These are phyloP conservation scores for Fonsecaea multimorphosa DNA, from an alignment of 2,329 filamentous ascomycete genomes.

Conservation along the genomic window DNA sequence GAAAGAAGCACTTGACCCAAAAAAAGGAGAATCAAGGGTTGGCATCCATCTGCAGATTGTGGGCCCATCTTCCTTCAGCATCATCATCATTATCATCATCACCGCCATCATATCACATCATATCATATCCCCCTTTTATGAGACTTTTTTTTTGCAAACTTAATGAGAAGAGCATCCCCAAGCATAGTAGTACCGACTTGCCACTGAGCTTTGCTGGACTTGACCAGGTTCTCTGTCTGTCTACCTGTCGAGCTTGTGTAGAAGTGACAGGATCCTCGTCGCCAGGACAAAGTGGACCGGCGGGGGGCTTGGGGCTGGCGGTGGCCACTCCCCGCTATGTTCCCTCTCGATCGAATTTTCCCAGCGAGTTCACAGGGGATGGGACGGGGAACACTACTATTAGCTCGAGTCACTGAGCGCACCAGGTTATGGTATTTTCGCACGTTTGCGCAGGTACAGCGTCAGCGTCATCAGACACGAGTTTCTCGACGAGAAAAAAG, in stretches of 20 bases:
- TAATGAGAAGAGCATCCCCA: slow-evolving; percentile 6
- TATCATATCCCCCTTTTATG: slow-evolving; percentile 5
- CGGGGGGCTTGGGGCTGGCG: too few species aligned
- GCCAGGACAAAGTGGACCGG: too few species aligned
- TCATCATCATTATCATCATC: slow-evolving; percentile 6
- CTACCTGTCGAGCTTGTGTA: background rate
- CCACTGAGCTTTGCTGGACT: background rate
- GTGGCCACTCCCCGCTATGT: too few species aligned
- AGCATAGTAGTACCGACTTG: background rate
- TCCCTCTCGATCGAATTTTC: too few species aligned
- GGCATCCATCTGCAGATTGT: slow-evolving; percentile 19
- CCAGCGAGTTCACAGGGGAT: too few species aligned
- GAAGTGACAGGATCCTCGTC: too few species aligned
- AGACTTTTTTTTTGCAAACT: slow-evolving; percentile 12
- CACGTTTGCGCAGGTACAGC: too few species aligned
- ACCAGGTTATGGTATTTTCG: too few species aligned
- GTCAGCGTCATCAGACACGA: too few species aligned
- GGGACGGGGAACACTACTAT: too few species aligned
- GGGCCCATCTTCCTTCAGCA: slow-evolving; percentile 15
- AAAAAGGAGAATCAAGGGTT: slow-evolving; percentile 25
- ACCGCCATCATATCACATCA: background rate
- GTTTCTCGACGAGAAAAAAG: too few species aligned
- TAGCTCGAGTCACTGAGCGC: too few species aligned
- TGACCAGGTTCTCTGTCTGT: background rate
- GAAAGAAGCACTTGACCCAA: slow-evolving; percentile 5